Evolutionary conservation across 129 eudicot species (phyloP).

Genomic region (Cynara cardunculus): DNA sequence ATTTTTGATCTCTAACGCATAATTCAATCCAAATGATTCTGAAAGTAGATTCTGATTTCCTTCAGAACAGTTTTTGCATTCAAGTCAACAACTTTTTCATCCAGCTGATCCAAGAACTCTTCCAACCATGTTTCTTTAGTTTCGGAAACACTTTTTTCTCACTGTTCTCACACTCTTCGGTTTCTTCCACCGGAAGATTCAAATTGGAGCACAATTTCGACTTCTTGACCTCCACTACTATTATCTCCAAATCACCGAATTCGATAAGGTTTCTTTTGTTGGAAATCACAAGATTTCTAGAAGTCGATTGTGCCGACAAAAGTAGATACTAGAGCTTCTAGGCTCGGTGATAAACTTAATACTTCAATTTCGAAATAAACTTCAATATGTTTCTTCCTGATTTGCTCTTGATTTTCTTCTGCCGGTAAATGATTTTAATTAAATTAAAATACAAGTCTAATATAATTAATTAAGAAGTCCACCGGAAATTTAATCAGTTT

Average conservation of each 20-base stretch:
- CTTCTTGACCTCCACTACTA: conserved; percentile 31
- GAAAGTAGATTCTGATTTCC: conserved; percentile 33
- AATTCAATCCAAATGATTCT: conserved; percentile 30
- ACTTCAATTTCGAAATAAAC: too few species aligned
- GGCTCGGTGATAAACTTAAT: conserved; percentile 18
- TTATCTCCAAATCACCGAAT: conserved; percentile 22
- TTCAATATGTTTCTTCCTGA: too few species aligned
- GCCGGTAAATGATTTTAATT: too few species aligned
- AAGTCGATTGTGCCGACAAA: conserved; percentile 16
- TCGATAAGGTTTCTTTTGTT: conserved; percentile 47
- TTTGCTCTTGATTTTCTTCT: too few species aligned
- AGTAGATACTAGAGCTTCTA: conserved; percentile 26
- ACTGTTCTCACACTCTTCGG: conserved; percentile 22
- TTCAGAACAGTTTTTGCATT: conserved; percentile 46
- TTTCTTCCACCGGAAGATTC: conserved; percentile 64
- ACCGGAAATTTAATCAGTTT: too few species aligned
- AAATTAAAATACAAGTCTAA: too few species aligned
- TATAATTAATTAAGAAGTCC: too few species aligned
- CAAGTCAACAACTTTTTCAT: conserved; percentile 59
- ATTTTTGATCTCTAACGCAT: conserved; percentile 45
- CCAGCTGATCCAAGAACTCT: conserved; percentile 51
- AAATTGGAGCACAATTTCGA: conserved; percentile 58
- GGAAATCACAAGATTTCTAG: background rate
- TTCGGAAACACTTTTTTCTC: conserved; percentile 40
- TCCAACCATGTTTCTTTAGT: conserved; percentile 51